phyloP scores from a whole-genome alignment of 1,284 basidiomycete genomes.

The Irpex lacteus region DNA sequence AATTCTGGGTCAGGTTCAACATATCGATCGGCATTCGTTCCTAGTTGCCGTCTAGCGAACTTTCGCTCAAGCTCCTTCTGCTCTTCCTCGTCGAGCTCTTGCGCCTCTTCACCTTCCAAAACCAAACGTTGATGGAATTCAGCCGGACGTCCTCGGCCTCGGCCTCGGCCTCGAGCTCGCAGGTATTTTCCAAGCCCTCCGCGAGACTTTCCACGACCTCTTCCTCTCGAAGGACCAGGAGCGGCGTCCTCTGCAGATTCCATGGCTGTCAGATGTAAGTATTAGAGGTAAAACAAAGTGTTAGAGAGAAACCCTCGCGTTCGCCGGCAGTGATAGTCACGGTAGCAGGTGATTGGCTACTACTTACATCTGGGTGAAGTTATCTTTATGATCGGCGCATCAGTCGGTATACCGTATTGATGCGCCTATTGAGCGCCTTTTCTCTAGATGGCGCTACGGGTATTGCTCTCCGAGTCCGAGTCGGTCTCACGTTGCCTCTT shows the following conservation, averaged over 20 bases:
- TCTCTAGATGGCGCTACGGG: background rate
- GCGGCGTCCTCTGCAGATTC: background rate
- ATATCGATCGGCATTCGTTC: constrained; percentile 70
- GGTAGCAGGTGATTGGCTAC: too few species aligned
- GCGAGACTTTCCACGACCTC: constrained; percentile 55
- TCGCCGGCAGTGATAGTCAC: too few species aligned
- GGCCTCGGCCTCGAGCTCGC: constrained; percentile 60
- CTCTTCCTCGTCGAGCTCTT: constrained; percentile 40
- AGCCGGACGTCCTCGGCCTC: constrained; percentile 57
- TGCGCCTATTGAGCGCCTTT: too few species aligned
- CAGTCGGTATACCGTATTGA: background rate
- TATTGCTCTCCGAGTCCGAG: background rate
- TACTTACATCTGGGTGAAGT: too few species aligned
- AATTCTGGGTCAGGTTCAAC: constrained; percentile 62
- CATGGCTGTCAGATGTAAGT: background rate
- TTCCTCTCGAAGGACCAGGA: constrained; percentile 23
- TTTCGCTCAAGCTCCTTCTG: constrained; percentile 45
- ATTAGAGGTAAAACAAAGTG: too few species aligned
- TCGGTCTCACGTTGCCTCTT: background rate
- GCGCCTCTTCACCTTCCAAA: constrained; percentile 53
- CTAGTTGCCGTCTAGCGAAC: constrained; percentile 56
- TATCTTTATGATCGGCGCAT: background rate
- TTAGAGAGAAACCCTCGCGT: too few species aligned
- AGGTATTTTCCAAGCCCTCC: constrained; percentile 73
- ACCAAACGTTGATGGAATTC: constrained; percentile 57